Evolutionary conservation across 495 filamentous ascomycete genomes (phyloP), one percentile per base, ranked within the genome.

Genomic region (Cetradonia linearis): DNA sequence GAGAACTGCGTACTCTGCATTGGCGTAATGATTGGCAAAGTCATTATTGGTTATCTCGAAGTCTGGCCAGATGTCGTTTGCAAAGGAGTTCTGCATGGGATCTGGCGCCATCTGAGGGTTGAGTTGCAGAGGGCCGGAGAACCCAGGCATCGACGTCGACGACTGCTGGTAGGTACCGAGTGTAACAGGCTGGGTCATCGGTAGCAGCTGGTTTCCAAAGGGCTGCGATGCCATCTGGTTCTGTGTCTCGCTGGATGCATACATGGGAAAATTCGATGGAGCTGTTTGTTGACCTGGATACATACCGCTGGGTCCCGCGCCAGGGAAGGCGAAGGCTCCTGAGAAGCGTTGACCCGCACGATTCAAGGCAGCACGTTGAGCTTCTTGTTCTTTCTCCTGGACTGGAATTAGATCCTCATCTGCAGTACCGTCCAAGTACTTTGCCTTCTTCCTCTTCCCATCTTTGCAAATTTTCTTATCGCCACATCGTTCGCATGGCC

Each of bases 361-460:
- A 33, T 23, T 54, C 50, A 60, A 53, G 18, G 48, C 50, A 48
- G 47, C 58, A 30, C 48, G 50, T 28, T 61, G 56, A 44, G 23
- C 57, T 54, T 63, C 63, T 73, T 73, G n/a, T 72, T 71, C 72
- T 70, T 31, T 81, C 73, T 25, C 80, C 80, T 59, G 83, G 27
- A 78, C 77, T 55, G 83, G 81, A 74, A 84, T 79, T 66, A 87
- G 71, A 58, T 81, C 82, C 61, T 93, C 90, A 58, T 88, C 81
- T 40, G 91, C 89, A 30, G 92, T 90, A 76, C 96, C 93, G 72
- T 96, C 91, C 52, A 98, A 86, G 75, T 98, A 98, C 71, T 98
- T 98, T 63, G 93, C 93, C 78, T 97, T 98, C 73, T 98, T 97
- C 62, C 93, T 86, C 42, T 96, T 89, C 46, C 93, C 93, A 68